A percentile compares a stretch with the other conserved stretches of the same genome.
Conservation (phyloP, 257 asterid species). For the Prunella vulgaris region DNA sequence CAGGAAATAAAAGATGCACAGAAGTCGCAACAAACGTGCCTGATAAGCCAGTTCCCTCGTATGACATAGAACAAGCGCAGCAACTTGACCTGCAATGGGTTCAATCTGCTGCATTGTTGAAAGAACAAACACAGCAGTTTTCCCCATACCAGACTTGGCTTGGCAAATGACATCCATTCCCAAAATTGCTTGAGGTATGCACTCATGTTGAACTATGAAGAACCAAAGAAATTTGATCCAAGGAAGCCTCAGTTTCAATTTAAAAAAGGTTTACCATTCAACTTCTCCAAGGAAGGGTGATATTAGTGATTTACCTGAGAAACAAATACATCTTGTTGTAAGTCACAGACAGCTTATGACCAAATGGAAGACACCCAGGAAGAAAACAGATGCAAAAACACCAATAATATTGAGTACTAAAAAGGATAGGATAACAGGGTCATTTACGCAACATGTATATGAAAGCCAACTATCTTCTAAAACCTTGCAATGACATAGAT, state of each 20-base stretch:
- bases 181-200: conserved; percentile 91
- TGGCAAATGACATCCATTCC: conserved; percentile 96
- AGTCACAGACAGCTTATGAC: background rate
- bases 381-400: background rate
- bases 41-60: conserved; percentile 95
- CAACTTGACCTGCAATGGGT: conserved; percentile 81
- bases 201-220: conserved; percentile 94
- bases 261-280: conserved; percentile 63
- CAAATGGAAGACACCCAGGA: background rate
- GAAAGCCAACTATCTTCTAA: background rate
- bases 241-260: conserved; percentile 83
- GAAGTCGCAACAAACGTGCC: conserved; percentile 30
- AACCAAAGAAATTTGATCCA: conserved; percentile 68
- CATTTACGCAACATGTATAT: background rate
- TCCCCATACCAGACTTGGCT: conserved; percentile 97
- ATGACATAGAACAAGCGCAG: conserved; percentile 82
- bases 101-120: conserved; percentile 90
- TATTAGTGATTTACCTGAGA: conserved; percentile 73
- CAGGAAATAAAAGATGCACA: background rate
- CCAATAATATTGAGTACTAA: background rate
- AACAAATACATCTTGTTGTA: conserved; percentile 20
- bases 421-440: background rate
- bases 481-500: background rate
- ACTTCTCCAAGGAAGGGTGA: conserved; percentile 69
- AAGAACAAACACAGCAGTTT: conserved; percentile 90